Percentiles rank a stretch among this genome's conserved stretches.
Conservation (phyloP, 2,329 filamentous ascomycete genomes). For the Alternaria angustiovoidea region DNA sequence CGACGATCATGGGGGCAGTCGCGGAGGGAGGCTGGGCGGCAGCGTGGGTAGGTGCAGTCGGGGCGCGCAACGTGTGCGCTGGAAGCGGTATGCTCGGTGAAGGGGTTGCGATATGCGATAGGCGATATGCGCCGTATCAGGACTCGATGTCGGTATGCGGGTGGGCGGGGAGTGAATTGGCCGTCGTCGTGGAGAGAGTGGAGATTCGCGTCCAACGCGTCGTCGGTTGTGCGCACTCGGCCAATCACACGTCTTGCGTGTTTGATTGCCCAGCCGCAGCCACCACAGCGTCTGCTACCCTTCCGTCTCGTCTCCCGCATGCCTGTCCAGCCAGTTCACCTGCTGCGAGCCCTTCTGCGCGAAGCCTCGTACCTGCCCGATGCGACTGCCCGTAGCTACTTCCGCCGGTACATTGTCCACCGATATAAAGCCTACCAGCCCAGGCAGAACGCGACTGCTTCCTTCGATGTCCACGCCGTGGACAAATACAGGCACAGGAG, state of each 20-base stretch:
- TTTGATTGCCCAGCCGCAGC: conserved; percentile 9
- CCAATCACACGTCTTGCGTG: conserved; percentile 28
- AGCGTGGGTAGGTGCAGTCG: conserved; percentile 5
- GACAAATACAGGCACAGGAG: conserved; percentile 27
- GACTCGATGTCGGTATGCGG: conserved; percentile 7
- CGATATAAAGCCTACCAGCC: conserved; percentile 59
- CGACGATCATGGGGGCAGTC: conserved; percentile 28
- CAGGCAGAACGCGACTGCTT: conserved; percentile 27
- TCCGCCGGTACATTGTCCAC: conserved; percentile 57
- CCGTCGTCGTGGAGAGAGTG: conserved; percentile 27
- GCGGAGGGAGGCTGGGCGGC: conserved; percentile 2
- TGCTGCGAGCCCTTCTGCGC: conserved; percentile 65
- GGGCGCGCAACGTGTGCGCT: conserved; percentile 3
- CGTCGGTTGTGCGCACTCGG: conserved; percentile 23
- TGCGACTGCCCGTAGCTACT: conserved; percentile 59
- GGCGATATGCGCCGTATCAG: conserved; percentile 1
- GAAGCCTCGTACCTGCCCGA: conserved; percentile 69
- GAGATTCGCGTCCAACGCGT: conserved; percentile 35
- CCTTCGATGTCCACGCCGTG: conserved; percentile 24
- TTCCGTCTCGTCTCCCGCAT: conserved; percentile 17
- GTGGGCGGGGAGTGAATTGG: conserved; percentile 28
- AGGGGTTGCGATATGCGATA: conserved; percentile 8
- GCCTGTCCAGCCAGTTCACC: conserved; percentile 49
- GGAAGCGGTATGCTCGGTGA: neutral
- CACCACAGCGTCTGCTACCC: conserved; percentile 1